Conservation (phyloP, 106 monocot genomes). For the Dendrobium huoshanense region DNA sequence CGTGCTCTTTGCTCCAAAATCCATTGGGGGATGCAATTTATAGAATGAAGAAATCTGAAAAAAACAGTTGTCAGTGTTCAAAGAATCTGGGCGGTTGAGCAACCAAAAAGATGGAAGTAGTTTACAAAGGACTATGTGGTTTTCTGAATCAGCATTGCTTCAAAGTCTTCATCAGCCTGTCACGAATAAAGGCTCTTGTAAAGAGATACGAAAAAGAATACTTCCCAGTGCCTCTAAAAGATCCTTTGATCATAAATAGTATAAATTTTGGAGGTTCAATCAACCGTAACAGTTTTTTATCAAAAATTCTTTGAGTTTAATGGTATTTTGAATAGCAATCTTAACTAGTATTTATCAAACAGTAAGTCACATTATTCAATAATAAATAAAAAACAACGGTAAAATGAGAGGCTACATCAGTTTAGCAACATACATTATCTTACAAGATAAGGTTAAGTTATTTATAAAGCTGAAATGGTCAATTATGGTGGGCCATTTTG, state of each 20-base stretch:
- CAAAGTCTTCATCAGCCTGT: conserved; percentile 25
- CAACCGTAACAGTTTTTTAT: background rate
- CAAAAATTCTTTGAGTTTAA: background rate
- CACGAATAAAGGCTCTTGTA: background rate
- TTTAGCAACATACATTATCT: background rate
- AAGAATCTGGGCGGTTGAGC: conserved; percentile 7
- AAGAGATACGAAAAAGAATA: background rate
- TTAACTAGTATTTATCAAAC: background rate
- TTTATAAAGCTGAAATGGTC: background rate
- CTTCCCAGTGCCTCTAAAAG: background rate
- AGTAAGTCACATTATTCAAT: background rate
- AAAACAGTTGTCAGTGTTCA: background rate
- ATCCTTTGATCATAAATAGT: background rate
- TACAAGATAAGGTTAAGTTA: background rate
- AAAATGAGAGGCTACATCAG: background rate
- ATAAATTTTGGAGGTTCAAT: background rate
- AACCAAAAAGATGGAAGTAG: background rate
- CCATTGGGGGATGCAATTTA: conserved; percentile 6
- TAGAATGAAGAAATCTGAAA: conserved; percentile 5
- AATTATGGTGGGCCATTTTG: background rate
- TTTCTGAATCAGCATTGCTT: conserved; percentile 14
- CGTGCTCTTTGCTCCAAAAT: background rate
- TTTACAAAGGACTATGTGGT: background rate
- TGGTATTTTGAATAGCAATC: background rate
- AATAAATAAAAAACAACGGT: background rate